Evolutionary conservation across 441 rosid species (phyloP), one percentile per base, ranked within the genome.

Genomic region (Bocquillonia castaneifolia): DNA sequence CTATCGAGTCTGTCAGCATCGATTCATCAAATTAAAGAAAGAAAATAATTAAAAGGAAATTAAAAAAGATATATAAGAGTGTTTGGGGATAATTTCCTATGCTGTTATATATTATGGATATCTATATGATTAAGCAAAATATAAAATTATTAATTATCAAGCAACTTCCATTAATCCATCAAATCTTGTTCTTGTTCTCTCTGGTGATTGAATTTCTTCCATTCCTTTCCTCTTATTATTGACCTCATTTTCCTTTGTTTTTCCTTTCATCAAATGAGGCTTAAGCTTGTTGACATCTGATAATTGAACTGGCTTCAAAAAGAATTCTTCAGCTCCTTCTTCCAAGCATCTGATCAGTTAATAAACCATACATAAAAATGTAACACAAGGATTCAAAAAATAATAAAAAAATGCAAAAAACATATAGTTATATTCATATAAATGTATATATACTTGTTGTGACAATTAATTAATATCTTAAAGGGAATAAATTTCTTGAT

Each of bases 251-350:
- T 79, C 86, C n/a, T 34, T 70, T 0, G 77, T 26, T 62, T 55
- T 78, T 61, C 83, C 86, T 57, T 73, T 84, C 82, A 85, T 50
- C 52, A 88, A 45, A 71, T 79, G 89, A 36, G 93, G 87, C 63
- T 57, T 82, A 6, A 89, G 88, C 76, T 83, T 87, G 76, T 76
- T 82, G 28, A 87, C 83, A 82, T 89, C 93, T 12, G 93, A 83
- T 56, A 87, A 71, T 58, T 77, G 83, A 51, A 89, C 87, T 12
- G 96, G 96, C 63, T 89, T 89, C 66, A 87, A 57, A 25, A 89
- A 82, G 79, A 87, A 87, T 51, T 85, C 93, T 34, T 87, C 88
- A 7, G 96, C 96, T 72, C 93, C 96, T 79, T 86, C 91, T 81
- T 86, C 87, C 61, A 87, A 75, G 70, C 93, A 88, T 60, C 93